Percentiles rank a stretch among this genome's conserved stretches.
Evolutionary conservation across 805 yeast species (phyloP).

Genomic region (Candida yuanshanica): DNA sequence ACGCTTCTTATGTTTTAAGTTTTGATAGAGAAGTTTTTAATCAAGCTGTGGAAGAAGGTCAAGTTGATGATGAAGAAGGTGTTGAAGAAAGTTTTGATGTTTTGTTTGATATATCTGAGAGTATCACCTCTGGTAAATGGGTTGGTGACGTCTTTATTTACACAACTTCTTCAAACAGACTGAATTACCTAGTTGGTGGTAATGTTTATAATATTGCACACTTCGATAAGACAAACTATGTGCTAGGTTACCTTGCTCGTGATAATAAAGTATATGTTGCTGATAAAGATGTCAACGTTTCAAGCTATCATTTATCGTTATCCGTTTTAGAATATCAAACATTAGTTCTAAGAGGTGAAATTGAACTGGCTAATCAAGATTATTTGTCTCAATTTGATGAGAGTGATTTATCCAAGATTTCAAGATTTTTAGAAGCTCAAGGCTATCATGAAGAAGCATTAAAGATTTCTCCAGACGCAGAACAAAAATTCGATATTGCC

Average conservation of each 20-base stretch:
- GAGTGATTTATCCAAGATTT: constrained; percentile 67
- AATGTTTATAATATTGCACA: constrained; percentile 88
- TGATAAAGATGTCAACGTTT: constrained; percentile 82
- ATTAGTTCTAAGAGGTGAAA: constrained; percentile 87
- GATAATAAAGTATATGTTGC: constrained; percentile 87
- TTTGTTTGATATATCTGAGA: constrained; percentile 73
- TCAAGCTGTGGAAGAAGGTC: constrained; percentile 53
- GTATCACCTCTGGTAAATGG: constrained; percentile 86
- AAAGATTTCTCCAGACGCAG: constrained; percentile 76
- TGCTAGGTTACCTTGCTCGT: constrained; percentile 84
- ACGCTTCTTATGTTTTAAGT: constrained; percentile 71
- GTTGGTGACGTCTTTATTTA: constrained; percentile 95
- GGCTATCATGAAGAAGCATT: constrained; percentile 82
- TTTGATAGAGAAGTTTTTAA: constrained; percentile 65
- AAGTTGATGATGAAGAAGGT: constrained; percentile 76
- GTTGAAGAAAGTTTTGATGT: constrained; percentile 84
- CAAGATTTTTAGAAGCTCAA: constrained; percentile 91
- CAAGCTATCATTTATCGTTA: constrained; percentile 75
- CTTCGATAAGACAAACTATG: constrained; percentile 80
- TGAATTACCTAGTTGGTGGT: constrained; percentile 93
- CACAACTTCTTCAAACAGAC: constrained; percentile 80
- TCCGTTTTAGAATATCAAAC: constrained; percentile 95
- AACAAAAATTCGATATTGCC: constrained; percentile 89
- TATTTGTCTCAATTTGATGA: constrained; percentile 56
- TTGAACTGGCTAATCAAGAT: constrained; percentile 68